phyloP scores from a whole-genome alignment of 352 stramenopile genomes.

The Pythium phragmitis region DNA sequence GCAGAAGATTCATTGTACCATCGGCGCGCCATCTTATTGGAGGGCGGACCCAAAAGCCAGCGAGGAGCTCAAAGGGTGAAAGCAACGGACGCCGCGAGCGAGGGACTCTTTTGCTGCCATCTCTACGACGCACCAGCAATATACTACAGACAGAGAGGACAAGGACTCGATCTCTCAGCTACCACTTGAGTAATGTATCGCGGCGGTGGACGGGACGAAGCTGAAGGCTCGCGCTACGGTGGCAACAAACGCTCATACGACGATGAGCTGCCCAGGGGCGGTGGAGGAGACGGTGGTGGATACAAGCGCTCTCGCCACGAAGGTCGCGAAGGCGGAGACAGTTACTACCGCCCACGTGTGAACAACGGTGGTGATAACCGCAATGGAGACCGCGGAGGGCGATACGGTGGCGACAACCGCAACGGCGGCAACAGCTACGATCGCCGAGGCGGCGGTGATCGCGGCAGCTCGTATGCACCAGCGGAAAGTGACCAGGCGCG shows the following conservation, averaged over 20 bases:
- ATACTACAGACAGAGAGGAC: background rate
- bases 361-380: constrained; percentile 49
- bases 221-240: constrained; percentile 28
- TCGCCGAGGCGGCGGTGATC: constrained; percentile 1
- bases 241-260: constrained; percentile 59
- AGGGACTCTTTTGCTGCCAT: background rate
- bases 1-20: background rate
- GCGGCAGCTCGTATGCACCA: constrained; percentile 11
- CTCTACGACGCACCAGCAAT: too few relatives aligned
- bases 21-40: constrained; percentile 5
- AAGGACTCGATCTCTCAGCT: background rate
- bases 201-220: constrained; percentile 22
- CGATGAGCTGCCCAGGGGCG: constrained; percentile 8
- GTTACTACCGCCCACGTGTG: too few relatives aligned
- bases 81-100: background rate
- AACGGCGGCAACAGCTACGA: constrained; percentile 28
- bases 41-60: constrained; percentile 6
- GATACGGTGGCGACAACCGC: constrained; percentile 54
- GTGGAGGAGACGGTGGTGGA: constrained; percentile 10
- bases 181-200: constrained; percentile 26
- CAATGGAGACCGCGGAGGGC: constrained; percentile 28
- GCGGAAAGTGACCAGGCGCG: constrained; percentile 66
- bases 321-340: constrained; percentile 1
- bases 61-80: background rate
- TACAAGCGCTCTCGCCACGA: constrained; percentile 54